Evolutionary conservation across 1,284 basidiomycete genomes (phyloP).

Genomic region (Apiotrichum laibachii): DNA sequence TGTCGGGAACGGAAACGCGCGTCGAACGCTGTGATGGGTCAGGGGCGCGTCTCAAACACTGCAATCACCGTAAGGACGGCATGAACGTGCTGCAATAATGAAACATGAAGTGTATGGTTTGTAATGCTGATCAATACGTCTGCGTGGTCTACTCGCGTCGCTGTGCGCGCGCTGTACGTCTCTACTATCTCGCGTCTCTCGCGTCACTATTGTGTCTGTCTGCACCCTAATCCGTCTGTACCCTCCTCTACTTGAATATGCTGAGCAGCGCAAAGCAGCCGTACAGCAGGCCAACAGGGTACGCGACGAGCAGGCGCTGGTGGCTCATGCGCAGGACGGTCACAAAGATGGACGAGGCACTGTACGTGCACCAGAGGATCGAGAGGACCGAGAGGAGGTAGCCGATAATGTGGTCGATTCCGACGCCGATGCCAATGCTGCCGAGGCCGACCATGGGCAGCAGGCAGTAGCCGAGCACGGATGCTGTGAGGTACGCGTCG

Average conservation of each 20-base stretch:
- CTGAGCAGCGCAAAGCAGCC: conserved; percentile 88
- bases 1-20: too few species aligned
- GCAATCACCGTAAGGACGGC: neutral
- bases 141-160: too few species aligned
- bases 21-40: too few species aligned
- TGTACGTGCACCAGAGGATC: conserved; percentile 92
- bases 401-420: conserved; percentile 78
- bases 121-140: too few species aligned
- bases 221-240: neutral
- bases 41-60: too few species aligned
- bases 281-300: conserved; percentile 86
- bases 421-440: conserved; percentile 79
- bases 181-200: conserved; percentile 6
- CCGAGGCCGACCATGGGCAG: conserved; percentile 96
- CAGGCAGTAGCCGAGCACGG: conserved; percentile 94
- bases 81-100: neutral
- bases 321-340: conserved; percentile 89
- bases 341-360: conserved; percentile 90
- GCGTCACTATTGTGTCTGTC: neutral
- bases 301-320: conserved; percentile 87
- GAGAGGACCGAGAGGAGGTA: conserved; percentile 76
- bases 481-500: conserved; percentile 92
- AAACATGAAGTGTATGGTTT: neutral
- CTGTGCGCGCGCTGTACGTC: too few species aligned
- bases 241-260: conserved; percentile 49